Percentiles rank a stretch among this genome's conserved stretches.
These are phyloP conservation scores for Entonaema liquescens DNA, from an alignment of 495 filamentous ascomycete genomes.

Conservation along the genomic window DNA sequence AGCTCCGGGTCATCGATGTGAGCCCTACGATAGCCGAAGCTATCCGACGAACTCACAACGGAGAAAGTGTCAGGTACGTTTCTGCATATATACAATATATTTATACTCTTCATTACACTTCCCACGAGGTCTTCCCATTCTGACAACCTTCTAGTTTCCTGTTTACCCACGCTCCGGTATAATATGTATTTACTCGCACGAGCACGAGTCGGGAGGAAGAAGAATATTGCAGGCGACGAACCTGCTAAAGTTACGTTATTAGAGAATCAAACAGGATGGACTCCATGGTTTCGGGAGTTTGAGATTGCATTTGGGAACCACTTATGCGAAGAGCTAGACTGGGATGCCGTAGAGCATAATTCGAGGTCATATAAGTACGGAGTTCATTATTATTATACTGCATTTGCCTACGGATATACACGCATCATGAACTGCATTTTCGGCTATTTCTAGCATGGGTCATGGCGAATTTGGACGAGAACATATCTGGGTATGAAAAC, in stretches of 20 bases:
- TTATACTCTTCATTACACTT: neutral
- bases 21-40: constrained; percentile 79
- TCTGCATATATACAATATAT: neutral
- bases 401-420: constrained; percentile 21
- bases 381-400: constrained; percentile 22
- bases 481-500: constrained; percentile 4
- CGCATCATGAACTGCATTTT: constrained; percentile 16
- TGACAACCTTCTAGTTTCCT: constrained; percentile 65
- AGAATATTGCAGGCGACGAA: neutral
- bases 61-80: constrained; percentile 58
- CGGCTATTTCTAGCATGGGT: constrained; percentile 22
- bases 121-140: neutral
- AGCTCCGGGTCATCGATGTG: constrained; percentile 91
- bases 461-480: constrained; percentile 32
- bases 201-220: neutral
- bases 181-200: constrained; percentile 17
- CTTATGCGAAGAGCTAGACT: constrained; percentile 9
- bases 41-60: constrained; percentile 93
- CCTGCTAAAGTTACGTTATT: neutral
- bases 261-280: constrained; percentile 4
- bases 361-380: constrained; percentile 33
- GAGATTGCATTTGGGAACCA: constrained; percentile 29
- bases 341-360: constrained; percentile 28
- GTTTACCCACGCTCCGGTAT: constrained; percentile 86
- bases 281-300: constrained; percentile 11